These are phyloP conservation scores for Tolypocladium amazonense DNA, from an alignment of 2,329 filamentous ascomycete genomes.

Conservation along the genomic window DNA sequence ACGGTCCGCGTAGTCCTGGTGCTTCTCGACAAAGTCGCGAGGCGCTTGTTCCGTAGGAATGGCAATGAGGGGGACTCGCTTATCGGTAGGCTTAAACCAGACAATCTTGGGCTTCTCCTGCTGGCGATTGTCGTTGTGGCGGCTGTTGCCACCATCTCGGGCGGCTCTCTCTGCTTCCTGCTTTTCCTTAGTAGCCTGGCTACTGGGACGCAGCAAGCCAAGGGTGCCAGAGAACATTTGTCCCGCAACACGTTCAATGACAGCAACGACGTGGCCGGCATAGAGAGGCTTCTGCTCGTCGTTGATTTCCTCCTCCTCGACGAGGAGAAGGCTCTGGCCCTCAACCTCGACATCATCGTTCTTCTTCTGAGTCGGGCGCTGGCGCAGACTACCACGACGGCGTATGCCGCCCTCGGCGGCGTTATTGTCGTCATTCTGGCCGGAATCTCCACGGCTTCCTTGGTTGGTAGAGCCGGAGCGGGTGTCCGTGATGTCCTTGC, in stretches of 20 bases:
- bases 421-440: slow-evolving; percentile 50
- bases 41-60: slow-evolving; percentile 98
- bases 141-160: slow-evolving; percentile 64
- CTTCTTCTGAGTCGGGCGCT: slow-evolving; percentile 98
- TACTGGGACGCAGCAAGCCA: slow-evolving; percentile 86
- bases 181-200: slow-evolving; percentile 98
- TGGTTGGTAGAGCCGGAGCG: slow-evolving; percentile 67
- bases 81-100: slow-evolving; percentile 99
- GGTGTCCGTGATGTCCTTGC: slow-evolving; percentile 95
- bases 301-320: slow-evolving; percentile 97
- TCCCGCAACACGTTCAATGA: slow-evolving; percentile 91
- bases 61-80: slow-evolving; percentile 93
- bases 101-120: slow-evolving; percentile 99
- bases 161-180: slow-evolving; percentile 93
- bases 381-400: slow-evolving; percentile 85
- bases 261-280: slow-evolving; percentile 91
- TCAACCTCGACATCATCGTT: slow-evolving; percentile 99
- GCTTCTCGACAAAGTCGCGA: slow-evolving; percentile 95
- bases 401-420: slow-evolving; percentile 75
- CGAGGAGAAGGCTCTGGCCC: slow-evolving; percentile 88
- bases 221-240: slow-evolving; percentile 99
- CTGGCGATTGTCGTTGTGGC: slow-evolving; percentile 64
- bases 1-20: slow-evolving; percentile 92
- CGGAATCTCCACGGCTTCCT: slow-evolving; percentile 48
- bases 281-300: slow-evolving; percentile 97